Evolutionary conservation across 2,329 filamentous ascomycete genomes (phyloP).

Genomic region (Cladosporium sp.): DNA sequence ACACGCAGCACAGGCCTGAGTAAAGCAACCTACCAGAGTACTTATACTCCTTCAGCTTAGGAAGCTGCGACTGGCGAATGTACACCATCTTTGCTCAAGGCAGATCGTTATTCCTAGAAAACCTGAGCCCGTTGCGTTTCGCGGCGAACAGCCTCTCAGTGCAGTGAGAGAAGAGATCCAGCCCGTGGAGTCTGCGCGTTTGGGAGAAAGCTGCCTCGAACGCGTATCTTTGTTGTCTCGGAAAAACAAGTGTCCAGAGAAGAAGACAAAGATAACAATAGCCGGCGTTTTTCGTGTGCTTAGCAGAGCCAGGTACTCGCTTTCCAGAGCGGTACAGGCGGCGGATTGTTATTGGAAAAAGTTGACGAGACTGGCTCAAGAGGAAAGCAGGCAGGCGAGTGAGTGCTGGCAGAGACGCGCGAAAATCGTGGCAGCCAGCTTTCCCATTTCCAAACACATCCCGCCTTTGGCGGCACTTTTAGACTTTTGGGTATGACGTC

Average conservation of each 20-base stretch:
- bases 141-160: not conserved
- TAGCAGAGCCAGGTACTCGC: too few relatives aligned
- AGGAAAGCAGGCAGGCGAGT: not conserved
- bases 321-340: not conserved
- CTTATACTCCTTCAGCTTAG: slow-evolving; percentile 88
- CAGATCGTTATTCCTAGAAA: too few relatives aligned
- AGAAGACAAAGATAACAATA: not conserved
- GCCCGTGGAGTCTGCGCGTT: too few relatives aligned
- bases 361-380: not conserved
- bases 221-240: not conserved
- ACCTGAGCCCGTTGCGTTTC: not conserved
- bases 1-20: too few relatives aligned
- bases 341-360: not conserved
- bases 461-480: not conserved
- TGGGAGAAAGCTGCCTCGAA: too few relatives aligned
- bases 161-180: too few relatives aligned
- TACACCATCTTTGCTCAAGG: slow-evolving; percentile 67
- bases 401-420: too few relatives aligned
- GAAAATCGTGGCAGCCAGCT: too few relatives aligned
- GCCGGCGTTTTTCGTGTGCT: not conserved
- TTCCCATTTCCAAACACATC: not conserved
- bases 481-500: not conserved
- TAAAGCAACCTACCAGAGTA: slow-evolving; percentile 49
- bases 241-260: not conserved
- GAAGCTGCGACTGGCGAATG: slow-evolving; percentile 85